Evolutionary conservation across 179 eudicot genomes (phyloP), one percentile per base, ranked within the genome.

Genomic region (Beta macrorhiza): DNA sequence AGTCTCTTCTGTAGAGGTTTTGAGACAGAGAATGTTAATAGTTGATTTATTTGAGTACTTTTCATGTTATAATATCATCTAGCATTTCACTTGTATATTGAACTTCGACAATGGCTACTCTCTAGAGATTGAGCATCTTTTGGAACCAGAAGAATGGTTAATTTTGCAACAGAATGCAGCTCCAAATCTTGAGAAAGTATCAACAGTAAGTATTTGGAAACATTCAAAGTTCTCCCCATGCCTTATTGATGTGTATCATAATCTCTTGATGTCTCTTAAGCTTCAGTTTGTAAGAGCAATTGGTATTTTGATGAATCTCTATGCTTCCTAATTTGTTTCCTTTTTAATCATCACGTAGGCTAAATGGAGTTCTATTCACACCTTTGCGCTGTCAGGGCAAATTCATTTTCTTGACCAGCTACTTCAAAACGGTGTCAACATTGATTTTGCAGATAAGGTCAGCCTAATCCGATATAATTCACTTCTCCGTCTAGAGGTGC

Each of bases 371-470:
- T 89, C 90, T 79, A 89, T 97, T 67, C 98, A 92, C 82, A 89
- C 97, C 20, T 87, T 92, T 78, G 98, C 95, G 6, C 84, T 92
- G 74, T 89, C 97, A 51, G 98, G 98, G 79, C 97, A 97, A 87
- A 94, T 92, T 80, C 90, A 79, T 79, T 86, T 79, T 75, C 86
- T 97, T 88, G 99, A 97, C 86, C 87, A 80, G 74, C 86, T 97
- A 72, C 92, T 94, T 82, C 91, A 79, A 72, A 85, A 85, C 62
- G 97, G 97, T 51, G 67, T 90, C 74, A 72, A 82, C 83, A 87
- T 94, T 82, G 90, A 94, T 79, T 73, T 73, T 17, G 83, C 84
- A 79, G 97, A 97, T 80, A 93, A 94, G 97, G 99, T 91, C 64
- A 74, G 70, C 11, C 59, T 67, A 20, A 32, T 25, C 45, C 29